phyloP scores from a whole-genome alignment of 108 stramenopile genomes.

The Conticribra guillardii region DNA sequence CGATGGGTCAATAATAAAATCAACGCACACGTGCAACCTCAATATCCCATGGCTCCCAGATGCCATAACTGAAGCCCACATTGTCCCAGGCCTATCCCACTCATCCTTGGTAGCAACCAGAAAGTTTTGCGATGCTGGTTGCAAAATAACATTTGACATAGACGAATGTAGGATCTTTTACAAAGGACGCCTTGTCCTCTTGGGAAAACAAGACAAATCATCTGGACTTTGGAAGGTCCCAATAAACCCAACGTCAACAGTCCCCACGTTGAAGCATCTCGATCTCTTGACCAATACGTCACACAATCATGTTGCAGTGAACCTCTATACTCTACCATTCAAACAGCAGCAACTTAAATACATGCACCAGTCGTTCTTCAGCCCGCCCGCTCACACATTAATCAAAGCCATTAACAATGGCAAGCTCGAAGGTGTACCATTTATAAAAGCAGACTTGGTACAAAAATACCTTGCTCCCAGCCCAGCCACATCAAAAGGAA shows the following conservation, averaged over 20 bases:
- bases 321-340: constrained; percentile 7
- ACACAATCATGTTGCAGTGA: constrained; percentile 12
- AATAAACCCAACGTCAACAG: constrained; percentile 12
- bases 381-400: constrained; percentile 13
- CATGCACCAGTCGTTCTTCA: constrained; percentile 31
- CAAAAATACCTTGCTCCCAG: constrained; percentile 7
- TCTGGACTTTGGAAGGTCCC: constrained; percentile 26
- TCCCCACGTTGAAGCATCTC: neutral
- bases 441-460: constrained; percentile 15
- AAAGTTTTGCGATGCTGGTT: constrained; percentile 22
- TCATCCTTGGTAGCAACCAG: constrained; percentile 16
- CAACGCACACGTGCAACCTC: constrained; percentile 4
- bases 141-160: constrained; percentile 11
- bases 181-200: neutral
- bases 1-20: neutral
- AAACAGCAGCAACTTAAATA: constrained; percentile 16
- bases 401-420: constrained; percentile 15
- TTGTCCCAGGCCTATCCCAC: constrained; percentile 25
- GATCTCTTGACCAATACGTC: neutral
- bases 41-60: constrained; percentile 7
- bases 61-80: constrained; percentile 16
- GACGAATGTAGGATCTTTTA: constrained; percentile 2
- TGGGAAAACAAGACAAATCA: constrained; percentile 7
- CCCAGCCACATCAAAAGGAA: constrained; percentile 26
- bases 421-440: constrained; percentile 5